These are phyloP conservation scores for Citrus trifoliata DNA, from an alignment of 345 rosid species.

Conservation along the genomic window DNA sequence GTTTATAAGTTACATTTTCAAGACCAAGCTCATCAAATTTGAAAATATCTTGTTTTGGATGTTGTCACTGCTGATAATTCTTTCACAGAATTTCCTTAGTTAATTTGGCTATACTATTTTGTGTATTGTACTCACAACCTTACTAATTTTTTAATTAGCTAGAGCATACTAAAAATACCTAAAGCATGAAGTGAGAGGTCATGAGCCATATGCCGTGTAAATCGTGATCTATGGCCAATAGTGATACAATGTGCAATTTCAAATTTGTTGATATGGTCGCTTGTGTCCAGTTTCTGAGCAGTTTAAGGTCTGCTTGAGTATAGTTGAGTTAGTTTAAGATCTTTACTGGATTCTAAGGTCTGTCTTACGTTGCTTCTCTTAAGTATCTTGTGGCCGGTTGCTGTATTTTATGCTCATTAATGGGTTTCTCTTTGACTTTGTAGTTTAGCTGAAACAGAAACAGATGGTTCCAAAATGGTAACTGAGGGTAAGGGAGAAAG, in stretches of 20 bases:
- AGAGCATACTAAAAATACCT: neutral
- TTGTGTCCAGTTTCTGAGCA: neutral
- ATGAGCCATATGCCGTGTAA: neutral
- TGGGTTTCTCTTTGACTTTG: neutral
- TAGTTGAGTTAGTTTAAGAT: neutral
- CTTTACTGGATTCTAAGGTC: neutral
- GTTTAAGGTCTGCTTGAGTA: neutral
- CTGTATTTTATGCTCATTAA: conserved; percentile 7
- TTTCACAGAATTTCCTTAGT: neutral
- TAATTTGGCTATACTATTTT: neutral
- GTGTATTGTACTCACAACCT: neutral
- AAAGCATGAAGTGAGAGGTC: neutral
- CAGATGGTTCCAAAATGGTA: conserved; percentile 14
- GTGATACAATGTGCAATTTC: neutral
- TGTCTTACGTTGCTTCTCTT: neutral
- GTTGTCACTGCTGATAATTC: neutral
- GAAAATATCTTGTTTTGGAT: neutral
- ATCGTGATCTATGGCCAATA: neutral
- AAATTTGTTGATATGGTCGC: neutral
- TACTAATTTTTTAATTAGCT: neutral
- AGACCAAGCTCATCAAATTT: neutral
- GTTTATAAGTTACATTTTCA: neutral
- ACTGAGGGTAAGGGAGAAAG: conserved; percentile 17
- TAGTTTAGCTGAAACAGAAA: conserved; percentile 36
- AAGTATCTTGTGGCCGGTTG: neutral